phyloP scores from a whole-genome alignment of 2,329 filamentous ascomycete genomes.

The Leptosphaerulina australis region DNA sequence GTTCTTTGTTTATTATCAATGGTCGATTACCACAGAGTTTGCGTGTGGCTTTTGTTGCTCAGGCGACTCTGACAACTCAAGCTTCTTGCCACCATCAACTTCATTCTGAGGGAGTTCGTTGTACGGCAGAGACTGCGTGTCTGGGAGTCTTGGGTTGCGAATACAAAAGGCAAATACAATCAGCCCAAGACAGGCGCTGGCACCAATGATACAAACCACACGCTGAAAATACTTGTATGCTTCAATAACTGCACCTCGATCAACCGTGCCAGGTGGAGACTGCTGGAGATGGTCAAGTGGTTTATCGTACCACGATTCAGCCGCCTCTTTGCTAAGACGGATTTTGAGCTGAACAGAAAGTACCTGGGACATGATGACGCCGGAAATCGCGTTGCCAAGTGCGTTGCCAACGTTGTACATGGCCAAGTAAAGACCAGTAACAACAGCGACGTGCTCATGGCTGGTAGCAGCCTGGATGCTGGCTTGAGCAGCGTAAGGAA shows the following conservation, averaged over 20 bases:
- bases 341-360: slow-evolving; percentile 52
- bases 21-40: neutral
- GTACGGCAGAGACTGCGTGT: slow-evolving; percentile 52
- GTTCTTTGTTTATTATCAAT: neutral
- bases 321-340: slow-evolving; percentile 34
- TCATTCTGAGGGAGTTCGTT: slow-evolving; percentile 1
- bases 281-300: slow-evolving; percentile 49
- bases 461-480: slow-evolving; percentile 58
- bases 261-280: slow-evolving; percentile 54
- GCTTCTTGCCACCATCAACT: neutral
- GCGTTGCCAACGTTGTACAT: slow-evolving; percentile 68
- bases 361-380: slow-evolving; percentile 66
- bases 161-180: slow-evolving; percentile 55
- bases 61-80: neutral
- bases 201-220: slow-evolving; percentile 52
- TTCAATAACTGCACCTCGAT: slow-evolving; percentile 52
- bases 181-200: slow-evolving; percentile 48
- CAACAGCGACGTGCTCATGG: slow-evolving; percentile 65
- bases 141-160: slow-evolving; percentile 54
- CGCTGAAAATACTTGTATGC: slow-evolving; percentile 56
- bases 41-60: neutral
- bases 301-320: slow-evolving; percentile 49
- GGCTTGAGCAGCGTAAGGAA: slow-evolving; percentile 60
- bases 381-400: slow-evolving; percentile 65
- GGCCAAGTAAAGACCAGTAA: slow-evolving; percentile 68